Evolutionary conservation across 768 basidiomycete genomes (phyloP).

Genomic region (Auriscalpium microsporum): DNA sequence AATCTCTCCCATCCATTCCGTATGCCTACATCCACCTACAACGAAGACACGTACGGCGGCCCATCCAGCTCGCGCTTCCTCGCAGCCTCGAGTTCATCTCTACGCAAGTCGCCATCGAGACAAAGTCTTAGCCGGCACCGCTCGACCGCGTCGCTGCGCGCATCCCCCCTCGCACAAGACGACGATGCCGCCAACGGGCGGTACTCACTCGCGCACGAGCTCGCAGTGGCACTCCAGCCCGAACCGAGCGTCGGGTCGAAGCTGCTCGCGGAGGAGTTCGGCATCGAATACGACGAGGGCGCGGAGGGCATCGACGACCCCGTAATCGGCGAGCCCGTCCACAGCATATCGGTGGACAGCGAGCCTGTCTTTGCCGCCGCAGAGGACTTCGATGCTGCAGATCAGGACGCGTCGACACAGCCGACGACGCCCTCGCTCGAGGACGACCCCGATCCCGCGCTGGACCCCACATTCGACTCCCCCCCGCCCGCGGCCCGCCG

Average conservation of each 20-base stretch:
- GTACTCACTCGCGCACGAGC: slow-evolving; percentile 78
- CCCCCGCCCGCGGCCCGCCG: slow-evolving; percentile 23
- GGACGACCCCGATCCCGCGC: slow-evolving; percentile 23
- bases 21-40: neutral
- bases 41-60: neutral
- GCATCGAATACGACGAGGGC: slow-evolving; percentile 83
- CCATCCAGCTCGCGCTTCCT: slow-evolving; percentile 22
- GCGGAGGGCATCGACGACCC: slow-evolving; percentile 70
- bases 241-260: slow-evolving; percentile 74
- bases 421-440: slow-evolving; percentile 7
- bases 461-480: slow-evolving; percentile 39
- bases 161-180: slow-evolving; percentile 29
- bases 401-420: neutral
- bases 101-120: slow-evolving; percentile 24
- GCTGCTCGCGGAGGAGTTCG: slow-evolving; percentile 79
- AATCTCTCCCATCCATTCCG: too few relatives aligned
- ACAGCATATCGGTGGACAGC: slow-evolving; percentile 8
- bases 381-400: slow-evolving; percentile 21
- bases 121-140: slow-evolving; percentile 30
- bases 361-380: slow-evolving; percentile 26
- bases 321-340: slow-evolving; percentile 8
- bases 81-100: slow-evolving; percentile 16
- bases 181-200: slow-evolving; percentile 38
- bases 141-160: slow-evolving; percentile 45
- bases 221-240: slow-evolving; percentile 81